phyloP scores from a whole-genome alignment of 2,329 filamentous ascomycete species.

The Chalaropsis ovoidea region DNA sequence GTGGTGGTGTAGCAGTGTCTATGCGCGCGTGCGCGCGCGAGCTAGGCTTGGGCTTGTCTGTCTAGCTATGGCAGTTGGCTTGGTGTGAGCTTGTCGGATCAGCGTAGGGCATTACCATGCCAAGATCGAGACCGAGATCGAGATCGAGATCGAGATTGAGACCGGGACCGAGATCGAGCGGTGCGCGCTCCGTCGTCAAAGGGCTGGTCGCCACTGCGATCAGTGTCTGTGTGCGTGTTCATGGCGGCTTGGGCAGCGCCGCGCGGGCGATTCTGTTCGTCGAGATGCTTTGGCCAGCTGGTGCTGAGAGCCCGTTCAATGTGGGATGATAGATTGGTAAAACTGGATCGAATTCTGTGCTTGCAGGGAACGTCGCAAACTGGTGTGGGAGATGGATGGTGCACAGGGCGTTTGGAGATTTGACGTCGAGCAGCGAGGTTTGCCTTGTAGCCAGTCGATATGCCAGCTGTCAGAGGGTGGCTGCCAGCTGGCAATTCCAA shows the following conservation, averaged over 20 bases:
- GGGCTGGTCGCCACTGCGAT: conserved; percentile 5
- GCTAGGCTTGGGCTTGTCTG: conserved; percentile 14
- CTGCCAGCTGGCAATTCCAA: background rate
- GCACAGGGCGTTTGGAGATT: background rate
- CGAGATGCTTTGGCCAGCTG: background rate
- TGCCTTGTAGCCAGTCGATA: too few species aligned
- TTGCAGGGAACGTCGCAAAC: background rate
- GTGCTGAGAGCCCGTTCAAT: background rate
- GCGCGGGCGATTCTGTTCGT: conserved; percentile 27
- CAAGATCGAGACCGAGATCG: conserved; percentile 35
- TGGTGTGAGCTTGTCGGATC: conserved; percentile 26
- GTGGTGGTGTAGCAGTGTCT: conserved; percentile 10
- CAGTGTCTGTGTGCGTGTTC: background rate
- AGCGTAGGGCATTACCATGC: conserved; percentile 39
- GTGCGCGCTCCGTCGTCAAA: conserved; percentile 26
- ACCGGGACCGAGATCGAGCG: conserved; percentile 21
- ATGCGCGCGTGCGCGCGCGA: background rate
- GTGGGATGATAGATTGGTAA: background rate
- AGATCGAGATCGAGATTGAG: conserved; percentile 9
- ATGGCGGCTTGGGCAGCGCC: conserved; percentile 23
- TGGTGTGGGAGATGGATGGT: background rate
- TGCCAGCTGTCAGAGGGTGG: too few species aligned
- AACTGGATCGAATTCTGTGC: background rate
- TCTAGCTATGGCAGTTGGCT: conserved; percentile 11
- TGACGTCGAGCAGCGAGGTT: background rate